Evolutionary conservation across 108 stramenopile species (phyloP).

Genomic region (Nitzschia palea): DNA sequence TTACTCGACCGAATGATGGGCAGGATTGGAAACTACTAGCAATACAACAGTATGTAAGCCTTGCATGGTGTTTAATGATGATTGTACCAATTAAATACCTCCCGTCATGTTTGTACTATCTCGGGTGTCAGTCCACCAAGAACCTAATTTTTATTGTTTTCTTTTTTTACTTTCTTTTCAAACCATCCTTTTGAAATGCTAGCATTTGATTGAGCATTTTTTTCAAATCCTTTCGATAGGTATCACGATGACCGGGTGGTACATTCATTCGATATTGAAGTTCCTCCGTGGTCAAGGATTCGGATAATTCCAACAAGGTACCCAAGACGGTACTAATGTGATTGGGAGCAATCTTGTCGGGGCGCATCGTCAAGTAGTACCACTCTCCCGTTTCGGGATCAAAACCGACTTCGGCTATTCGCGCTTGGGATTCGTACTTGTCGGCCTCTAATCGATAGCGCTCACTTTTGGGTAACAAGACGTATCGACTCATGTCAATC

Average conservation of each 20-base stretch:
- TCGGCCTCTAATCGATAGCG: slow-evolving; percentile 84
- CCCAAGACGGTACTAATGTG: slow-evolving; percentile 86
- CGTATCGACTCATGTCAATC: slow-evolving; percentile 82
- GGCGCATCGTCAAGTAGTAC: slow-evolving; percentile 90
- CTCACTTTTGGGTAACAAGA: slow-evolving; percentile 74
- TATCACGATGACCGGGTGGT: slow-evolving; percentile 72
- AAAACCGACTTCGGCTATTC: slow-evolving; percentile 88
- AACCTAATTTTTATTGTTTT: too few relatives aligned
- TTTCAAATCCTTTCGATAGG: slow-evolving; percentile 76
- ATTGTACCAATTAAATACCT: too few relatives aligned
- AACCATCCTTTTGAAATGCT: slow-evolving; percentile 53
- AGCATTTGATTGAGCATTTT: slow-evolving; percentile 81
- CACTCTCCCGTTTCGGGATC: slow-evolving; percentile 89
- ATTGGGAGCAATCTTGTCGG: slow-evolving; percentile 85
- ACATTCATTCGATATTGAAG: slow-evolving; percentile 84
- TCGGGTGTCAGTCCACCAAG: too few relatives aligned
- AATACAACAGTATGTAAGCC: too few relatives aligned
- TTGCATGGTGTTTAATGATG: too few relatives aligned
- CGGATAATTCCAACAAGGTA: slow-evolving; percentile 83
- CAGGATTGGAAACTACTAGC: too few relatives aligned
- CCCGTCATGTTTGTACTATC: too few relatives aligned
- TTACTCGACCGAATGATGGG: too few relatives aligned
- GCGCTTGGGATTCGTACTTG: slow-evolving; percentile 52
- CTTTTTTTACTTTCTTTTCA: slow-evolving; percentile 6
- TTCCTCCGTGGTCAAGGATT: slow-evolving; percentile 82